phyloP scores from a whole-genome alignment of 768 basidiomycete species.

The Tylopilus sp. region DNA sequence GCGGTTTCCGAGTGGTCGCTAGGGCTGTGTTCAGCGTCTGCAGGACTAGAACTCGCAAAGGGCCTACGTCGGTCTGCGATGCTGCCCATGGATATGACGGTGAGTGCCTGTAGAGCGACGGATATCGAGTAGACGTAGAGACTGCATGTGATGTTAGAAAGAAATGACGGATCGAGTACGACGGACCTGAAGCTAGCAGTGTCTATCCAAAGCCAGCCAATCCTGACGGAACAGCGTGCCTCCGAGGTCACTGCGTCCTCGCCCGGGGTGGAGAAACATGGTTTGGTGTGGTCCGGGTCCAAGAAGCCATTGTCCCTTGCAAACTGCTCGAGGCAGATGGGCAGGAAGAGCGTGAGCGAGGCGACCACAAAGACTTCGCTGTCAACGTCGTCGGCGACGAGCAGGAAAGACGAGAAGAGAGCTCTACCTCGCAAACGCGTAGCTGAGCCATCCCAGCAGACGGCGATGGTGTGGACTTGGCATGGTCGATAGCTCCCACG shows the following conservation, averaged over 20 bases:
- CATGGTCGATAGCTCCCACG: slow-evolving; percentile 12
- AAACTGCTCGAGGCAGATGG: slow-evolving; percentile 84
- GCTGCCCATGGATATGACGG: slow-evolving; percentile 90
- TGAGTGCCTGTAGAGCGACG: slow-evolving; percentile 87
- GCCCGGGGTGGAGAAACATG: slow-evolving; percentile 40
- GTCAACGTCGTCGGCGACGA: background rate
- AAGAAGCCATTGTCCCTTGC: slow-evolving; percentile 85
- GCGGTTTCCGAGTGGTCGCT: slow-evolving; percentile 69
- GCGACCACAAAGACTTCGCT: slow-evolving; percentile 83
- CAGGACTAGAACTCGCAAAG: too few relatives aligned
- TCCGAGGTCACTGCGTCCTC: slow-evolving; percentile 3
- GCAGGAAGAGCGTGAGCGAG: slow-evolving; percentile 76
- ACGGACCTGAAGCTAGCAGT: slow-evolving; percentile 85
- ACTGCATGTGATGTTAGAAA: slow-evolving; percentile 36
- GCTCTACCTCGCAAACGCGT: slow-evolving; percentile 80
- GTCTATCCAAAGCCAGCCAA: slow-evolving; percentile 86
- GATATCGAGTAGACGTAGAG: slow-evolving; percentile 86
- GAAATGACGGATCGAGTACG: background rate
- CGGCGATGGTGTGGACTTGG: slow-evolving; percentile 16
- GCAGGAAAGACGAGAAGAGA: background rate
- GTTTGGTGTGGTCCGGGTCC: slow-evolving; percentile 60
- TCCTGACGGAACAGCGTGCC: slow-evolving; percentile 70
- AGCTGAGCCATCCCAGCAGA: slow-evolving; percentile 76
- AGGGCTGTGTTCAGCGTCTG: slow-evolving; percentile 22
- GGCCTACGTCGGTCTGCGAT: slow-evolving; percentile 86